phyloP scores from a whole-genome alignment of 2,329 filamentous ascomycete genomes.

The Nigrograna mackinnonii region DNA sequence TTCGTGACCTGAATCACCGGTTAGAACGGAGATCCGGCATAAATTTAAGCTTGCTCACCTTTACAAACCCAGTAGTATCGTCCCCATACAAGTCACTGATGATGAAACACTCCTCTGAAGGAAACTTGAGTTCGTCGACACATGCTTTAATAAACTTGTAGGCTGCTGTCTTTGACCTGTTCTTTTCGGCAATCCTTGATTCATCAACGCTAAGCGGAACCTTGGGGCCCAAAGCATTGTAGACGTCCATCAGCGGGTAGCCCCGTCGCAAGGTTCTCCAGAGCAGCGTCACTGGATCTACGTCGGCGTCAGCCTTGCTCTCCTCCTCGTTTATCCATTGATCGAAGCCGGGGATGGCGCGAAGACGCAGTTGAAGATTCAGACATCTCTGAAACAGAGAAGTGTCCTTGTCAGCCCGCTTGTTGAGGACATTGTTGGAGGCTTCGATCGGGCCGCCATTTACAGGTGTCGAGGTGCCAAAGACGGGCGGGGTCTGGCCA shows the following conservation, averaged over 20 bases:
- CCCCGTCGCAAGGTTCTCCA: slow-evolving; percentile 88
- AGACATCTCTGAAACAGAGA: slow-evolving; percentile 97
- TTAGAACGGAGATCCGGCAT: slow-evolving; percentile 15
- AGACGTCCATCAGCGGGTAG: slow-evolving; percentile 82
- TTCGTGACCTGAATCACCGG: slow-evolving; percentile 91
- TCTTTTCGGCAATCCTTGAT: slow-evolving; percentile 58
- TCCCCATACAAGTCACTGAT: slow-evolving; percentile 89
- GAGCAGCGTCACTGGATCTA: slow-evolving; percentile 85
- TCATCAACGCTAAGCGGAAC: slow-evolving; percentile 71
- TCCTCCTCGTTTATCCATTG: slow-evolving; percentile 73
- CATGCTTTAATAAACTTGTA: slow-evolving; percentile 94
- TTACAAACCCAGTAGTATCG: slow-evolving; percentile 96
- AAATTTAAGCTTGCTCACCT: slow-evolving; percentile 56
- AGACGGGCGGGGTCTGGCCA: slow-evolving; percentile 34
- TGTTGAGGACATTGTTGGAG: slow-evolving; percentile 95
- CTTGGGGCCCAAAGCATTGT: slow-evolving; percentile 79
- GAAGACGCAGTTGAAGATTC: slow-evolving; percentile 77
- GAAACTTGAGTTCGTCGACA: slow-evolving; percentile 77
- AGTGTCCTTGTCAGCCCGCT: slow-evolving; percentile 85
- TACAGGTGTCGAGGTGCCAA: slow-evolving; percentile 39
- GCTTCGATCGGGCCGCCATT: slow-evolving; percentile 70
- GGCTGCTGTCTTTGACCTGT: slow-evolving; percentile 82
- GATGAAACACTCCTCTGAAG: slow-evolving; percentile 83
- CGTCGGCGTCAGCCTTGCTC: slow-evolving; percentile 67
- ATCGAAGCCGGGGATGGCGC: slow-evolving; percentile 83